phyloP scores from a whole-genome alignment of 306 rosid genomes.

The Phaseolus lunatus region DNA sequence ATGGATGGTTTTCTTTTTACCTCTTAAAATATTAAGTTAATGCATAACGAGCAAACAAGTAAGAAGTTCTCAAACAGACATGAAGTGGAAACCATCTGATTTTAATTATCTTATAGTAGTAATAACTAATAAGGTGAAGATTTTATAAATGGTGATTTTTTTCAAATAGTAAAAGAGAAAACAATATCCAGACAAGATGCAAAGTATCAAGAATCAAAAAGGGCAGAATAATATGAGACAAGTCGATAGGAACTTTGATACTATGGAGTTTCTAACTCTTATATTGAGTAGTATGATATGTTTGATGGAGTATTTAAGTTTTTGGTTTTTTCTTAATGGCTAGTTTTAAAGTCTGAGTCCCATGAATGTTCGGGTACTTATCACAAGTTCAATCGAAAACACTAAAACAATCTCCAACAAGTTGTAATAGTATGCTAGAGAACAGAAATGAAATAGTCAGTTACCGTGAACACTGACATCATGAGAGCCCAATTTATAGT shows the following conservation, averaged over 20 bases:
- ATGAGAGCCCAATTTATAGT: conserved; percentile 80
- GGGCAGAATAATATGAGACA: not conserved
- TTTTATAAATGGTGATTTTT: not conserved
- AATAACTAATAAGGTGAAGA: not conserved
- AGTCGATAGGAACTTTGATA: too few relatives aligned
- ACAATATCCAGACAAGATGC: conserved; percentile 11
- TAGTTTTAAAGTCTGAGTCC: too few relatives aligned
- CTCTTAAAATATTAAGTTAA: not conserved
- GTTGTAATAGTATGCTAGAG: conserved; percentile 16
- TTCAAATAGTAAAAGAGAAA: conserved; percentile 4
- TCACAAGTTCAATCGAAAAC: not conserved
- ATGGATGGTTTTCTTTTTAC: not conserved
- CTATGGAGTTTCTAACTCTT: too few relatives aligned
- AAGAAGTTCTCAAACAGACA: conserved; percentile 14
- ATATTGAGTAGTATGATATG: too few relatives aligned
- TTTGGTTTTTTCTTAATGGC: too few relatives aligned
- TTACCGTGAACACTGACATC: conserved; percentile 89
- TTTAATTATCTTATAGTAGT: conserved; percentile 1
- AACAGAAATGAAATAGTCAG: conserved; percentile 36
- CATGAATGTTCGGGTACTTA: too few relatives aligned
- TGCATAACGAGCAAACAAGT: not conserved
- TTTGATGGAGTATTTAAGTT: too few relatives aligned
- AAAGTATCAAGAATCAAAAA: conserved; percentile 19
- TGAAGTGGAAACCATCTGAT: not conserved
- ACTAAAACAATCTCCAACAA: not conserved